A percentile compares a stretch with the other conserved stretches of the same genome.
Evolutionary conservation across 1,284 basidiomycete species (phyloP).

Genomic region (Uromyces viciae-fabae): DNA sequence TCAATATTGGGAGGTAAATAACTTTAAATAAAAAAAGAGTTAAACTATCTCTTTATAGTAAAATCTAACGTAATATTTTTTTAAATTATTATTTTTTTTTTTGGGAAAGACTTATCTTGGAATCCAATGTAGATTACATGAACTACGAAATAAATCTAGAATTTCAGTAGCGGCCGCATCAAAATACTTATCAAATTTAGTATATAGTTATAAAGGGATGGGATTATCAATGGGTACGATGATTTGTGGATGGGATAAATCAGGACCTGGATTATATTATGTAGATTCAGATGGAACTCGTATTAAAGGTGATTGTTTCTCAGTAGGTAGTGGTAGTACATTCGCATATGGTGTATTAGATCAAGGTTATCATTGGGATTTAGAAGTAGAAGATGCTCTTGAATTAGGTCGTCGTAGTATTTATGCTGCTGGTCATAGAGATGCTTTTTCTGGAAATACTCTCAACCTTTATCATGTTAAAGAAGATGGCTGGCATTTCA

Average conservation of each 20-base stretch:
- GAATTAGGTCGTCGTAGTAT: constrained; percentile 92
- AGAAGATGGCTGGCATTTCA: constrained; percentile 68
- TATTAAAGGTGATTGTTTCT: constrained; percentile 93
- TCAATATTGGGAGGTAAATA: constrained; percentile 75
- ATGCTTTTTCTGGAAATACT: constrained; percentile 95
- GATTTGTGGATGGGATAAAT: constrained; percentile 99
- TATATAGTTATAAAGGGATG: constrained; percentile 99
- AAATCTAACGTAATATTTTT: too few species aligned
- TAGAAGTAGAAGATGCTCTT: constrained; percentile 87
- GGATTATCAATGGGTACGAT: constrained; percentile 99
- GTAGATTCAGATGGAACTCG: constrained; percentile 97
- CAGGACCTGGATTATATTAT: constrained; percentile 96
- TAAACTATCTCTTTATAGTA: too few species aligned
- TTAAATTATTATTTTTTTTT: background rate
- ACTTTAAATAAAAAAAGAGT: too few species aligned
- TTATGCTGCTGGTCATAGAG: constrained; percentile 93
- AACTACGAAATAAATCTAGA: constrained; percentile 92
- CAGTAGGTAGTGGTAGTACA: constrained; percentile 95
- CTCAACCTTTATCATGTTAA: constrained; percentile 95
- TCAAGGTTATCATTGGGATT: constrained; percentile 74
- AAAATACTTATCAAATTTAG: constrained; percentile 95
- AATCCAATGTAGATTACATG: constrained; percentile 93
- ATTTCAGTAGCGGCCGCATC: constrained; percentile 98
- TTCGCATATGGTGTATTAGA: constrained; percentile 98
- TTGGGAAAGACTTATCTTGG: constrained; percentile 77